These are phyloP conservation scores for Picea abies DNA, from an alignment of 83 land plant genomes.

Conservation along the genomic window DNA sequence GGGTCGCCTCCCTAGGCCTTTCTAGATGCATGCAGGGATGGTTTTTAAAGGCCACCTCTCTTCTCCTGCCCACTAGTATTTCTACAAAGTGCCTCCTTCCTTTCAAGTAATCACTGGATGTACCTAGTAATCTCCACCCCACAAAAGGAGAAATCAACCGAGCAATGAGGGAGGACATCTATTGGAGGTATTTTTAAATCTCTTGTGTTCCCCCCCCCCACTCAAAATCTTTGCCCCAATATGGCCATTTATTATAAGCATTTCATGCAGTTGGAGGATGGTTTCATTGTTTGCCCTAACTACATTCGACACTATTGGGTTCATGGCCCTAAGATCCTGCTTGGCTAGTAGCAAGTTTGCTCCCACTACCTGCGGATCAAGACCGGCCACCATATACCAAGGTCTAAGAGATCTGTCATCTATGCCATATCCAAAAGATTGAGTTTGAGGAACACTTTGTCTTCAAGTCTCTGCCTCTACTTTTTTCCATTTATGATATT, in stretches of 20 bases:
- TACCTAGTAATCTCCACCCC: not conserved
- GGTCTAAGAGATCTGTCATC: too few species aligned
- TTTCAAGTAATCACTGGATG: not conserved
- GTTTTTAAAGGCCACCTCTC: not conserved
- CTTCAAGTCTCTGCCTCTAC: too few species aligned
- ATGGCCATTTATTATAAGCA: not conserved
- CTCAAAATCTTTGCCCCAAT: not conserved
- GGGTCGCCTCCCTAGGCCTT: not conserved
- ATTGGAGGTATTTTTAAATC: not conserved
- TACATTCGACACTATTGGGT: too few species aligned
- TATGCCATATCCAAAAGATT: too few species aligned
- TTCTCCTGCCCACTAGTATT: not conserved
- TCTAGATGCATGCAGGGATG: not conserved
- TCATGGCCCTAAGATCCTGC: too few species aligned
- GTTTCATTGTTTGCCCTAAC: not conserved
- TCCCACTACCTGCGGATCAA: too few species aligned
- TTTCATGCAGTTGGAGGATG: not conserved
- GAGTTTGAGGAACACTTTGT: too few species aligned
- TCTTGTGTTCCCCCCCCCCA: not conserved
- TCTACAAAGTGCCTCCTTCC: not conserved
- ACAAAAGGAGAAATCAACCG: not conserved
- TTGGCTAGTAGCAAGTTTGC: too few species aligned
- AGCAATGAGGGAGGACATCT: not conserved
- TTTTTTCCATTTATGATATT: too few species aligned
- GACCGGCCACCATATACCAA: too few species aligned